Evolutionary conservation across 2,329 filamentous ascomycete genomes (phyloP).

Genomic region (Phaeosphaeriaceae sp.): DNA sequence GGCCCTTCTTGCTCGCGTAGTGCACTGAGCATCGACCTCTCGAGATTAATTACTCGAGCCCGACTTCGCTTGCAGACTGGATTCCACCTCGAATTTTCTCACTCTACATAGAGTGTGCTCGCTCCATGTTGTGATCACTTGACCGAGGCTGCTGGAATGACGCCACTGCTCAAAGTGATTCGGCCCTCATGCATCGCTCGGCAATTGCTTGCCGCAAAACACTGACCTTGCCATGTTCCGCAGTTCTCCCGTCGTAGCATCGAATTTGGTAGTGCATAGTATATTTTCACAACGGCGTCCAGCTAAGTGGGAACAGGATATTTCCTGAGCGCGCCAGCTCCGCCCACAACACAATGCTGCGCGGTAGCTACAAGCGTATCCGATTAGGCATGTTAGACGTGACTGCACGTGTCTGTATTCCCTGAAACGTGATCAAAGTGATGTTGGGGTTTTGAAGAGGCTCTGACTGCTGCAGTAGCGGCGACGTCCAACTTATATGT

Average conservation of each 20-base stretch:
- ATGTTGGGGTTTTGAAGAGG: too few species aligned
- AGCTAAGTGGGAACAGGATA: background rate
- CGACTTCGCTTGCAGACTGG: slow-evolving; percentile 23
- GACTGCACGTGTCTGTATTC: too few species aligned
- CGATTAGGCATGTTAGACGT: background rate
- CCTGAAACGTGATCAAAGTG: background rate
- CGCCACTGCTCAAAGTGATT: background rate
- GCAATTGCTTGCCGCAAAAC: background rate
- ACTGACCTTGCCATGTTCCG: background rate
- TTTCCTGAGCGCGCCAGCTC: background rate
- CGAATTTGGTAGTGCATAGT: background rate
- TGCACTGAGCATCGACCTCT: background rate
- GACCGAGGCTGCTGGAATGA: background rate
- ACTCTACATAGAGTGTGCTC: slow-evolving; percentile 22
- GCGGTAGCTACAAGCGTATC: background rate
- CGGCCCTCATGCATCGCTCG: background rate
- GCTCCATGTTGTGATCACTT: slow-evolving; percentile 8
- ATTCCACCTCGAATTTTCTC: slow-evolving; percentile 20
- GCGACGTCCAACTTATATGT: background rate
- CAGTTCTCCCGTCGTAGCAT: background rate
- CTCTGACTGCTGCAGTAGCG: background rate
- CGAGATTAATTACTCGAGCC: slow-evolving; percentile 20
- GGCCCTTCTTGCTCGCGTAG: background rate
- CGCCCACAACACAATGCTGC: background rate
- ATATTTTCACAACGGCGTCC: background rate